Percentiles rank a stretch among this genome's conserved stretches.
These are phyloP conservation scores for Conticribra weissflogii DNA, from an alignment of 108 stramenopile genomes.

Conservation along the genomic window DNA sequence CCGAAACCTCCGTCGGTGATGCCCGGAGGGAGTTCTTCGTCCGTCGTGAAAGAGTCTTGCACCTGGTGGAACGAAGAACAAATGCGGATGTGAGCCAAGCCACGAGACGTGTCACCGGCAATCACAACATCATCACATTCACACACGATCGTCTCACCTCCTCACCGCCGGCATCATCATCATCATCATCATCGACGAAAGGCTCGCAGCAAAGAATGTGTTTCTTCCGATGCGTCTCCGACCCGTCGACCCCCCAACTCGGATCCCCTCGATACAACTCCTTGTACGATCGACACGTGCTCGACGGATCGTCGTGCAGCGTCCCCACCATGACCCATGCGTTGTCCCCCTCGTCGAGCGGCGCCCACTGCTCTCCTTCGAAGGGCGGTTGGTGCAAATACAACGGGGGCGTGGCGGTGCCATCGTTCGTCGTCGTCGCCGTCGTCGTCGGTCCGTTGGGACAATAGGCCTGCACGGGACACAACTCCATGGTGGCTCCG, in stretches of 20 bases:
- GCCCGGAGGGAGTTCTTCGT: too few species aligned
- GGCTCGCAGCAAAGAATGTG: slow-evolving; percentile 43
- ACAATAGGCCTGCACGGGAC: slow-evolving; percentile 26
- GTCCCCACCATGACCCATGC: slow-evolving; percentile 51
- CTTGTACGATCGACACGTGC: slow-evolving; percentile 34
- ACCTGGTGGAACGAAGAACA: too few species aligned
- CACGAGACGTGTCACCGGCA: too few species aligned
- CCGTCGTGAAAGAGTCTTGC: too few species aligned
- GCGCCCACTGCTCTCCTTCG: slow-evolving; percentile 48
- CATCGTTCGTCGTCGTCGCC: neutral
- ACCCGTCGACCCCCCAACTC: slow-evolving; percentile 45
- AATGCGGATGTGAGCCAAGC: too few species aligned
- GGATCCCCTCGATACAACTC: slow-evolving; percentile 34
- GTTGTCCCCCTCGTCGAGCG: slow-evolving; percentile 22
- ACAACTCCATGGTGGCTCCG: slow-evolving; percentile 11
- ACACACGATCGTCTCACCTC: too few species aligned
- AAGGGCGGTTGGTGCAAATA: slow-evolving; percentile 39
- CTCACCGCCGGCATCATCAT: neutral
- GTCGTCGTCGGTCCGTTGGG: slow-evolving; percentile 22
- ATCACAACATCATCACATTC: too few species aligned
- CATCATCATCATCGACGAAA: neutral
- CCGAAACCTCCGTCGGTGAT: too few species aligned
- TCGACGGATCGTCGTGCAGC: slow-evolving; percentile 19
- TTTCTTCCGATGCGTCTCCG: slow-evolving; percentile 24
- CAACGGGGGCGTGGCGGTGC: neutral